A percentile compares a stretch with the other conserved stretches of the same genome.
phyloP scores from a whole-genome alignment of 2,329 filamentous ascomycete genomes.

The Xylariales sp. region DNA sequence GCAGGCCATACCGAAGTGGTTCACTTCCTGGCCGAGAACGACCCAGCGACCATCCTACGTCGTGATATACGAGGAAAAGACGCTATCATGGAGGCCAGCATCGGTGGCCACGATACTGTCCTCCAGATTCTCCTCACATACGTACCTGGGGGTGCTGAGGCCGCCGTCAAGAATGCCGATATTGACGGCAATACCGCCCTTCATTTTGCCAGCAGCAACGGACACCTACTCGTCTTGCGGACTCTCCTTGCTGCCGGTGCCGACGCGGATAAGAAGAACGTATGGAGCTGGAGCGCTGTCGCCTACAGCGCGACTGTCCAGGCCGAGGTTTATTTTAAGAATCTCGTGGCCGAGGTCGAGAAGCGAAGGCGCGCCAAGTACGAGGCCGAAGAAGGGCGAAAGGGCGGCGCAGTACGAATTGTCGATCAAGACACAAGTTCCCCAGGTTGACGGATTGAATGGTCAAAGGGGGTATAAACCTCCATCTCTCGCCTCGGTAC shows the following conservation, averaged over 20 bases:
- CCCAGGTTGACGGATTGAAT: conserved; percentile 46
- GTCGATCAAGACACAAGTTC: conserved; percentile 56
- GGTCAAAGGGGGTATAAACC: not conserved
- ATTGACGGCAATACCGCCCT: conserved; percentile 84
- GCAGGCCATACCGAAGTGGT: conserved; percentile 79
- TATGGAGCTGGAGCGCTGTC: conserved; percentile 85
- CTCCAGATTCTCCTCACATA: conserved; percentile 74
- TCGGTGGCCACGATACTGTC: conserved; percentile 71
- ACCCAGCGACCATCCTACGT: conserved; percentile 71
- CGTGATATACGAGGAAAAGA: conserved; percentile 76
- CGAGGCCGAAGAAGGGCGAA: conserved; percentile 55
- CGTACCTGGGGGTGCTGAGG: conserved; percentile 64
- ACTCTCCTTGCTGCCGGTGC: conserved; percentile 83
- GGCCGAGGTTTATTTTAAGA: conserved; percentile 86
- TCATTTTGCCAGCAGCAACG: conserved; percentile 86
- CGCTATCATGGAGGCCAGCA: conserved; percentile 74
- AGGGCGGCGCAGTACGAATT: conserved; percentile 58
- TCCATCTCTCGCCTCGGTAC: not conserved
- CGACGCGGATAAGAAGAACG: conserved; percentile 76
- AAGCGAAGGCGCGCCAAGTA: conserved; percentile 62
- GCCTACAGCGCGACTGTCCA: conserved; percentile 84
- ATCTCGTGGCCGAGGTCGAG: conserved; percentile 77
- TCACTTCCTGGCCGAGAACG: conserved; percentile 73
- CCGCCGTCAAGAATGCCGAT: conserved; percentile 70
- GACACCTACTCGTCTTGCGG: conserved; percentile 80